Base-by-base conservation (phyloP, 2,329 filamentous ascomycete genomes). In the Cytospora chrysosperma region DNA sequence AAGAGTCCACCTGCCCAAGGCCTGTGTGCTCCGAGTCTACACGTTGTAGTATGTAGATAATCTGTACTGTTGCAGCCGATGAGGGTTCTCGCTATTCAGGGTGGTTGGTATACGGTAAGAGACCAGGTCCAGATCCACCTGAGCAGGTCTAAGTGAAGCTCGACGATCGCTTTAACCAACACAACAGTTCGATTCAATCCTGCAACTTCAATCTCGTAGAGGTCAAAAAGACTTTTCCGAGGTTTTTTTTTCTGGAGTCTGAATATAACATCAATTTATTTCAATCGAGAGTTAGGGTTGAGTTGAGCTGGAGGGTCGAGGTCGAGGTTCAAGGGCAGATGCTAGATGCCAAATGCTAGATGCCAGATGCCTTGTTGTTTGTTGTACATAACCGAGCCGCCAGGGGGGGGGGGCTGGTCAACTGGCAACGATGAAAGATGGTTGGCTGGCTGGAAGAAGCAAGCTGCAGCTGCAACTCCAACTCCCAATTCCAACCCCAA, bases 401-500 rank as follows among this genome's bases (percentile, higher is more conserved):
- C 3, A 30, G 27, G 30, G 40, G 26, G 7, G 53, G 27, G 54
- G 37, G 56, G 56, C 56, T 58, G 56, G 56, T n/a, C 28, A 53
- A 32, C 24, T 24, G 54, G 28, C 52, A 47, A 53, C 37, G 43
- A 37, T 62, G 60, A 56, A 49, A 43, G 53, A 27, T 63, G 61
- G 55, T 53, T 53, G 55, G 55, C 61, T 49, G 30, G 58, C 61
- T 49, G 30, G 58, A 21, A 47, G 52, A 28, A 55, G 30, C 26
- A 28, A 19, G 9, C 52, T 15, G 32, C 10, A 55, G 28, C 52
- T 13, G 19, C 28, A 55, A 17, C 40, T 47, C 5, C 40, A 8
- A 43, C 19, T 24, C n/a, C n/a, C 43, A 24, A 24, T n/a, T 47
- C 43, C 43, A 47, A 24, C 43, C 4, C n/a, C 43, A 47, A 21